A percentile compares a stretch with the other conserved stretches of the same genome.
These are phyloP conservation scores for Aspergillus sp. DNA, from an alignment of 2,329 filamentous ascomycete species.

Conservation along the genomic window DNA sequence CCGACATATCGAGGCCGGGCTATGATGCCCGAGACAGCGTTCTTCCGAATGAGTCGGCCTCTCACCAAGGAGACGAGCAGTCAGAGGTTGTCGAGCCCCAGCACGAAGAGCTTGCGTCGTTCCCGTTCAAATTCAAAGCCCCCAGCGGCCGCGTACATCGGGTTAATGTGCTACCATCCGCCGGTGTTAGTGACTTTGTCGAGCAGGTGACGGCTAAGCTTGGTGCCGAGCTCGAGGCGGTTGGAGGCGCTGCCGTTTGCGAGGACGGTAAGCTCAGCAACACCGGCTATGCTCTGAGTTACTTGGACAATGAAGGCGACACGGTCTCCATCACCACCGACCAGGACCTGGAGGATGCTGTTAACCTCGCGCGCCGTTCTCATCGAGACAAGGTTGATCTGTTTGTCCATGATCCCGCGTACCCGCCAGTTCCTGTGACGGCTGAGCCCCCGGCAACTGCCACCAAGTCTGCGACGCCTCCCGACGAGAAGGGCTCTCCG, in stretches of 20 bases:
- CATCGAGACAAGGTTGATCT: slow-evolving; percentile 89
- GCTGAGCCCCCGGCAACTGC: slow-evolving; percentile 49
- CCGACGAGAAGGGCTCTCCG: slow-evolving; percentile 36
- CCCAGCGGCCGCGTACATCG: slow-evolving; percentile 90
- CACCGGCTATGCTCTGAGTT: slow-evolving; percentile 83
- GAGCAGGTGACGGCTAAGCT: slow-evolving; percentile 72
- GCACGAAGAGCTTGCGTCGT: slow-evolving; percentile 60
- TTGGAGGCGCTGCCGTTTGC: slow-evolving; percentile 70
- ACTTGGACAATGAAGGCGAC: slow-evolving; percentile 93
- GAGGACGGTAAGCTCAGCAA: slow-evolving; percentile 69
- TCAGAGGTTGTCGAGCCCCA: slow-evolving; percentile 57
- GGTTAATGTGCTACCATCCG: slow-evolving; percentile 70
- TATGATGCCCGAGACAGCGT: slow-evolving; percentile 72
- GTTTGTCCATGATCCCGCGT: slow-evolving; percentile 87
- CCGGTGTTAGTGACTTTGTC: slow-evolving; percentile 73
- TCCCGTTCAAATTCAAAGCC: slow-evolving; percentile 98
- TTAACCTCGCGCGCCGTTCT: slow-evolving; percentile 67
- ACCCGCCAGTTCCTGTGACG: slow-evolving; percentile 65
- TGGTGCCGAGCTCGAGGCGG: slow-evolving; percentile 67
- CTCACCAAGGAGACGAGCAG: slow-evolving; percentile 74
- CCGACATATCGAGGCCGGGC: slow-evolving; percentile 55
- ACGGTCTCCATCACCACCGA: slow-evolving; percentile 95
- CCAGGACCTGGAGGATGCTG: slow-evolving; percentile 82
- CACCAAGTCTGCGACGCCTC: slow-evolving; percentile 43
- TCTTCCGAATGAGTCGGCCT: slow-evolving; percentile 87